phyloP scores from a whole-genome alignment of 192 early-diverging fungal genomes.

The Coemansia sp. region DNA sequence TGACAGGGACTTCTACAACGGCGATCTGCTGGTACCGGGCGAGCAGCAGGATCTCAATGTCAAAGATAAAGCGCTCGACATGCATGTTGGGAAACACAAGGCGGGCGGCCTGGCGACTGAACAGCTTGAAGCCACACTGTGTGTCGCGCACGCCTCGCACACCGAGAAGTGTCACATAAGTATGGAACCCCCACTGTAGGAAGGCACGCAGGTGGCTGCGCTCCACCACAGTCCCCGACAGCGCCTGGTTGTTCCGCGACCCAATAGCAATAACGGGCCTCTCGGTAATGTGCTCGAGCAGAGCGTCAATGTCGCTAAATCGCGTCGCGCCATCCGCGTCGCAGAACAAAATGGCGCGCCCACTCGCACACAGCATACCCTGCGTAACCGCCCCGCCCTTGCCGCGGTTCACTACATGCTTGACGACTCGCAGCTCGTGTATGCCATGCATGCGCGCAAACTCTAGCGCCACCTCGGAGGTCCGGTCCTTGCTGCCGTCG shows the following conservation, averaged over 20 bases:
- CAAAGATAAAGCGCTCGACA: conserved; percentile 96
- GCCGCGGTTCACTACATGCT: conserved; percentile 78
- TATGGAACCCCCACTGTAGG: conserved; percentile 93
- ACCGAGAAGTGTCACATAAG: conserved; percentile 80
- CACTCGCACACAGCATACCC: conserved; percentile 79
- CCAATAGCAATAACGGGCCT: conserved; percentile 72
- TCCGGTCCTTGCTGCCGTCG: conserved; percentile 84
- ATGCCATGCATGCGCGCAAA: conserved; percentile 59
- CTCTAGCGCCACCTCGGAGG: conserved; percentile 62
- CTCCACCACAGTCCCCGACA: conserved; percentile 56
- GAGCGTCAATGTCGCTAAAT: conserved; percentile 78
- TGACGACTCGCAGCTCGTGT: conserved; percentile 68
- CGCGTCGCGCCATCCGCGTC: conserved; percentile 95
- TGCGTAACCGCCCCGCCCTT: conserved; percentile 94
- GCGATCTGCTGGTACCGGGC: conserved; percentile 69
- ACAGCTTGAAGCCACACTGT: conserved; percentile 97
- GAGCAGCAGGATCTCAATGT: conserved; percentile 90
- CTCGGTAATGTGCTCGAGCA: conserved; percentile 54
- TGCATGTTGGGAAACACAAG: conserved; percentile 88
- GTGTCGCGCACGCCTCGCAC: conserved; percentile 89
- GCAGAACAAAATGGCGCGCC: conserved; percentile 78
- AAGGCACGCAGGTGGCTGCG: conserved; percentile 89
- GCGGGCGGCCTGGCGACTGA: conserved; percentile 73
- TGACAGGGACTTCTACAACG: conserved; percentile 85
- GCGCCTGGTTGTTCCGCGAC: conserved; percentile 87